Percentiles rank a stretch among this genome's conserved stretches.
Conservation (phyloP, 495 filamentous ascomycete genomes). For the Hyaloscypha finlandica region DNA sequence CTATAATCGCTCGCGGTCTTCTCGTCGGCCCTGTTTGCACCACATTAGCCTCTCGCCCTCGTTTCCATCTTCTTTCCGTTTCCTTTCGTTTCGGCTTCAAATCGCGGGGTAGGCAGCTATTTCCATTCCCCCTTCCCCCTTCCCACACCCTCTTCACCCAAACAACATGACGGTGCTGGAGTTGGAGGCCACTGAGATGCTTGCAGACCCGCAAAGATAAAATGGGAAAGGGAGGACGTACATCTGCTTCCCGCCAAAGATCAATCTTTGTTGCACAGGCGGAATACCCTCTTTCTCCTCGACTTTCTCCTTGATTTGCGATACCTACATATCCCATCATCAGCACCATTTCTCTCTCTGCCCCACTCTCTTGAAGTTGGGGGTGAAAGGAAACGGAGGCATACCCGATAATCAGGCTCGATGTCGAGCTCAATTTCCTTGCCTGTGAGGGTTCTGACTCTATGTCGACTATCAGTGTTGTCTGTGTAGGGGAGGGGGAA, state of each 20-base stretch:
- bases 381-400: conserved; percentile 9
- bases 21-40: conserved; percentile 76
- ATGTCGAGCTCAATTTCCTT: conserved; percentile 99
- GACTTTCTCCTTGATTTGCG: conserved; percentile 95
- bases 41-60: conserved; percentile 17
- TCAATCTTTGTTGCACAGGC: conserved; percentile 93
- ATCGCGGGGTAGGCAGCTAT: conserved; percentile 15
- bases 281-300: conserved; percentile 99
- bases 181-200: conserved; percentile 4
- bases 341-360: too few species aligned
- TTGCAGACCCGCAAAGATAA: background rate
- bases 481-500: background rate
- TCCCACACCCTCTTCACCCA: too few species aligned
- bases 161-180: too few species aligned
- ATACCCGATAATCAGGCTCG: conserved; percentile 87
- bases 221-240: conserved; percentile 43
- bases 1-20: conserved; percentile 83
- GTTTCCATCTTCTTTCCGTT: conserved; percentile 16
- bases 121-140: background rate
- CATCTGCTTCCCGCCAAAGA: conserved; percentile 98
- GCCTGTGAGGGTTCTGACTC: conserved; percentile 95
- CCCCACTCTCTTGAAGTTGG: background rate
- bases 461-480: conserved; percentile 37
- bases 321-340: conserved; percentile 57
- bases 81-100: background rate